Conservation (phyloP, 1,284 basidiomycete species). For the Inonotus obliquus region DNA sequence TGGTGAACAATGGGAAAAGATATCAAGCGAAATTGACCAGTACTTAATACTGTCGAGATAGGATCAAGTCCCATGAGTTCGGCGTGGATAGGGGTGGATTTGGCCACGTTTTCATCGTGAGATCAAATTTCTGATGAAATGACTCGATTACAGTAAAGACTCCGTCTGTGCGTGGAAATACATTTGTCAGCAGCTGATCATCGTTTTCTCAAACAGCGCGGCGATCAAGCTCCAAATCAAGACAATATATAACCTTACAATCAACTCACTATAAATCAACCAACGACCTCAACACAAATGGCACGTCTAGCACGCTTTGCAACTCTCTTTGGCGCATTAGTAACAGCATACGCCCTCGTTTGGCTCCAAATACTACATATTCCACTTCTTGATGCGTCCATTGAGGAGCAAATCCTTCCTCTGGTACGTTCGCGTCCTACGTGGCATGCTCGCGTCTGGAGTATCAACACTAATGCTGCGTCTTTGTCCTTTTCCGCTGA, state of each 20-base stretch:
- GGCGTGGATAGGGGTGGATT: too few species aligned
- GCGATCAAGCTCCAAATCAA: background rate
- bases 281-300: slow-evolving; percentile 24
- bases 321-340: slow-evolving; percentile 29
- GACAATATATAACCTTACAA: too few species aligned
- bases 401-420: slow-evolving; percentile 36
- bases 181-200: too few species aligned
- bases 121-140: too few species aligned
- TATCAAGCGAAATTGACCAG: background rate
- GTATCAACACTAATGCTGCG: background rate
- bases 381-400: slow-evolving; percentile 34
- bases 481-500: background rate
- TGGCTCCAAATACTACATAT: slow-evolving; percentile 36
- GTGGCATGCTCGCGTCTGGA: background rate
- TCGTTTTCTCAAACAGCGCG: too few species aligned
- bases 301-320: slow-evolving; percentile 39
- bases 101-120: too few species aligned
- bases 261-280: background rate
- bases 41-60: too few species aligned
- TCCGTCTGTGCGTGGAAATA: too few species aligned
- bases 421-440: slow-evolving; percentile 31
- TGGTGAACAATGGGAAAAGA: background rate
- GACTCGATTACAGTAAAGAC: too few species aligned
- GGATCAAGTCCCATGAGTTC: too few species aligned
- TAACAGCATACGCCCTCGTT: slow-evolving; percentile 36